Conservation (phyloP, 2,329 filamentous ascomycete genomes). For the Colletotrichum sp. region DNA sequence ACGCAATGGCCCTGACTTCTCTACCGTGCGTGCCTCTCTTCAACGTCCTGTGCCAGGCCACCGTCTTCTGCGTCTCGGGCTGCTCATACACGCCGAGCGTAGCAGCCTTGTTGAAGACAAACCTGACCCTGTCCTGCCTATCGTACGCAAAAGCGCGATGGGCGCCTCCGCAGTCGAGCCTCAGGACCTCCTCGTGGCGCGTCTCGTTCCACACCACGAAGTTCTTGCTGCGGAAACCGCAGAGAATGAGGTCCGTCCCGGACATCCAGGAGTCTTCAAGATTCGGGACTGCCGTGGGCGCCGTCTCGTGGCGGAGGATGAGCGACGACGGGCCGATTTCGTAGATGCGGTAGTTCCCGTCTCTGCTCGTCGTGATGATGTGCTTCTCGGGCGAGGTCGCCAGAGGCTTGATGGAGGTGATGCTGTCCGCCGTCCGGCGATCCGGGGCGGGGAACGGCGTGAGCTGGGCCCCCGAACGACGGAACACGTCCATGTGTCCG, state of each 20-base stretch:
- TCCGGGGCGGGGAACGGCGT: constrained; percentile 37
- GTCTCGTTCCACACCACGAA: constrained; percentile 86
- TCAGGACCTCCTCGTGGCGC: constrained; percentile 70
- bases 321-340: constrained; percentile 48
- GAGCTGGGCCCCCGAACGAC: constrained; percentile 28
- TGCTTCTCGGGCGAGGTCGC: constrained; percentile 39
- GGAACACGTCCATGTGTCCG: constrained; percentile 51
- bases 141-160: constrained; percentile 75
- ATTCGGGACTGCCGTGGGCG: constrained; percentile 74
- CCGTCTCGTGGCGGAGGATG: constrained; percentile 70
- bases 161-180: constrained; percentile 82
- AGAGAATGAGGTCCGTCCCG: constrained; percentile 67
- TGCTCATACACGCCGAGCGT: constrained; percentile 54
- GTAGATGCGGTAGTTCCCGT: constrained; percentile 77
- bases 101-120: constrained; percentile 79
- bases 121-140: constrained; percentile 42
- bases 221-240: constrained; percentile 79
- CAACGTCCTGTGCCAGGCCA: constrained; percentile 49
- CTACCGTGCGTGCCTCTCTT: constrained; percentile 81
- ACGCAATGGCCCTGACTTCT: constrained; percentile 70
- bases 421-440: constrained; percentile 60
- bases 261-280: constrained; percentile 75
- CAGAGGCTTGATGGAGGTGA: constrained; percentile 68
- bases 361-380: constrained; percentile 76
- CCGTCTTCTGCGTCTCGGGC: constrained; percentile 23